These are phyloP conservation scores for Teunomyces kruisii DNA, from an alignment of 805 yeast genomes.

Conservation along the genomic window DNA sequence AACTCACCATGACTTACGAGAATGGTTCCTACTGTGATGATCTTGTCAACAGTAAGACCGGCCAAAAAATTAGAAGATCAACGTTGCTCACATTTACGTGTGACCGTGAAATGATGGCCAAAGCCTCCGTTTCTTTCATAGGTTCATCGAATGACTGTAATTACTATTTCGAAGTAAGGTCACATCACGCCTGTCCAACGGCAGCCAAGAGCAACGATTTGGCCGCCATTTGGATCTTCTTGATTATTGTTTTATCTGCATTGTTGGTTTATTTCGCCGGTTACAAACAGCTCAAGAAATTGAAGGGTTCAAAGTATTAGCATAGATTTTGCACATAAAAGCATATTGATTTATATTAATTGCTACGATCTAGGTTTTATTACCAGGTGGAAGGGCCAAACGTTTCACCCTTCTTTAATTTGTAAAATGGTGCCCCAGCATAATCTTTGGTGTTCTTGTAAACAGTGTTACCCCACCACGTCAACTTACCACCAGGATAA, in stretches of 20 bases:
- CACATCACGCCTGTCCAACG: slow-evolving; percentile 85
- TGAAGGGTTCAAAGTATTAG: not conserved
- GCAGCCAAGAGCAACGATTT: slow-evolving; percentile 64
- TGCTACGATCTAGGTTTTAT: not conserved
- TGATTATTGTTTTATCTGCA: slow-evolving; percentile 46
- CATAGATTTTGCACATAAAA: not conserved
- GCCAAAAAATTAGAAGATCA: slow-evolving; percentile 54
- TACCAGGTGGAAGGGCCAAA: slow-evolving; percentile 16
- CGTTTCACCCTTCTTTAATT: slow-evolving; percentile 11
- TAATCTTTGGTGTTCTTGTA: slow-evolving; percentile 14
- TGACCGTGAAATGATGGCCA: slow-evolving; percentile 67
- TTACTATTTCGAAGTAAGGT: slow-evolving; percentile 79
- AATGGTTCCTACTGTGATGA: slow-evolving; percentile 62
- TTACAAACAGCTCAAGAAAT: slow-evolving; percentile 18
- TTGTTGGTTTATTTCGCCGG: slow-evolving; percentile 40
- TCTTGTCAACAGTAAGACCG: slow-evolving; percentile 36
- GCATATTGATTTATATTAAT: not conserved
- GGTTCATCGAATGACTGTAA: slow-evolving; percentile 77
- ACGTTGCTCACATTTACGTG: slow-evolving; percentile 73
- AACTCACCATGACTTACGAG: slow-evolving; percentile 65
- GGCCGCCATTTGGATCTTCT: slow-evolving; percentile 64
- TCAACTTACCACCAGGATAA: slow-evolving; percentile 16
- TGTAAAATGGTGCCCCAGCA: slow-evolving; percentile 10
- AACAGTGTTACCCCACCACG: slow-evolving; percentile 17
- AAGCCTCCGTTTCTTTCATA: slow-evolving; percentile 66